Evolutionary conservation across 768 basidiomycete species (phyloP).

Genomic region (Lyophyllum decastes): DNA sequence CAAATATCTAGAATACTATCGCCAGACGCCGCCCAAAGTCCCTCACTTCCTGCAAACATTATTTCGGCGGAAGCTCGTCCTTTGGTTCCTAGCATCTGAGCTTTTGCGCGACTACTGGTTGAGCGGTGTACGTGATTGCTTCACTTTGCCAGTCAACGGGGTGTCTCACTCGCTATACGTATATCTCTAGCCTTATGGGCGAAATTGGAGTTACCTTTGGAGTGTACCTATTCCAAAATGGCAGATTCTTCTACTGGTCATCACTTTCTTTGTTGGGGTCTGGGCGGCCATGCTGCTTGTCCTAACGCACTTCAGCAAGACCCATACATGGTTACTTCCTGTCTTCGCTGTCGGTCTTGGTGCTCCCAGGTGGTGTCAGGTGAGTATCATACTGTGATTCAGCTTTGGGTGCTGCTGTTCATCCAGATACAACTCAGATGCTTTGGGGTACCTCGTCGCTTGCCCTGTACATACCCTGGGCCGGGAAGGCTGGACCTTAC

Average conservation of each 20-base stretch:
- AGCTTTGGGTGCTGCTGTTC: not conserved
- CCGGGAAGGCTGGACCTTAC: slow-evolving; percentile 81
- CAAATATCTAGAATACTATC: slow-evolving; percentile 68
- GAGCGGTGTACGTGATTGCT: slow-evolving; percentile 62
- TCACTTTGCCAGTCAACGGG: not conserved
- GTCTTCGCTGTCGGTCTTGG: slow-evolving; percentile 96
- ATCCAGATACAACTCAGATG: slow-evolving; percentile 48
- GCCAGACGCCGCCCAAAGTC: slow-evolving; percentile 92
- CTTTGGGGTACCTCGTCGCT: slow-evolving; percentile 95
- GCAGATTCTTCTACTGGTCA: slow-evolving; percentile 78
- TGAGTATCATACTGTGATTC: slow-evolving; percentile 23
- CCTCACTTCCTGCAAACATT: slow-evolving; percentile 90
- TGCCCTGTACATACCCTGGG: slow-evolving; percentile 94
- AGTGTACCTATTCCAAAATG: slow-evolving; percentile 78
- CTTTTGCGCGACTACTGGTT: slow-evolving; percentile 92
- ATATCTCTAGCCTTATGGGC: slow-evolving; percentile 71
- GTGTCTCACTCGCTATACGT: slow-evolving; percentile 14
- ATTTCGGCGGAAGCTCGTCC: slow-evolving; percentile 86
- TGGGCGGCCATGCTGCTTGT: slow-evolving; percentile 78
- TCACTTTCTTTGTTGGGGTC: slow-evolving; percentile 83
- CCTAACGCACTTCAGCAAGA: slow-evolving; percentile 86
- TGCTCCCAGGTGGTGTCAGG: slow-evolving; percentile 94
- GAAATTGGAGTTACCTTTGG: slow-evolving; percentile 97
- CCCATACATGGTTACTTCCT: slow-evolving; percentile 93
- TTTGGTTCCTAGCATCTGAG: slow-evolving; percentile 95